phyloP scores from a whole-genome alignment of 768 basidiomycete species.

The Serendipita indica region DNA sequence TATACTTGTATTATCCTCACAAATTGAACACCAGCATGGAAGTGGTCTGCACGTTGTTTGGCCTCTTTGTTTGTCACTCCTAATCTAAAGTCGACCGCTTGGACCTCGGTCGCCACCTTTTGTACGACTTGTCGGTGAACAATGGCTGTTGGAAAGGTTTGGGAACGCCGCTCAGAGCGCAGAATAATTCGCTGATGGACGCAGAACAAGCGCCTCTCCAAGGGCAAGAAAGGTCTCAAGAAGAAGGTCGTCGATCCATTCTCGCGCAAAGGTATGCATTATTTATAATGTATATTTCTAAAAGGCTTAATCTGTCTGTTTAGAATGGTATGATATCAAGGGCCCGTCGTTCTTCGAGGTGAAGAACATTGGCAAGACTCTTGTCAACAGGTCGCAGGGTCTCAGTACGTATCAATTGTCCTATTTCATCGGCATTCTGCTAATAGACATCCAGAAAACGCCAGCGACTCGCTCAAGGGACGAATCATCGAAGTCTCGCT shows the following conservation, averaged over 20 bases:
- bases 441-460: conserved; percentile 57
- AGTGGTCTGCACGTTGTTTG: too few relatives aligned
- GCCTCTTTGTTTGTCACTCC: not conserved
- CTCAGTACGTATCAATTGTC: conserved; percentile 53
- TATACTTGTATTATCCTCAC: too few relatives aligned
- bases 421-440: not conserved
- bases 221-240: conserved; percentile 99
- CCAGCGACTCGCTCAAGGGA: conserved; percentile 95
- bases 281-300: not conserved
- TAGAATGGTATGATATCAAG: conserved; percentile 99
- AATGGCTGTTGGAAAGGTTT: conserved; percentile 88
- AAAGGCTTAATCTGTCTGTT: not conserved
- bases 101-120: not conserved
- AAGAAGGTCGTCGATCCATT: conserved; percentile 99
- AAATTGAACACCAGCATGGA: too few relatives aligned
- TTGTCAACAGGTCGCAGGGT: conserved; percentile 95
- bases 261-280: conserved; percentile 80
- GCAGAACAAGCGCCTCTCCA: conserved; percentile 94
- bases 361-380: conserved; percentile 94
- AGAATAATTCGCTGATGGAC: conserved; percentile 12
- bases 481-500: conserved; percentile 93
- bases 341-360: conserved; percentile 96
- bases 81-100: not conserved
- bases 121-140: conserved; percentile 19
- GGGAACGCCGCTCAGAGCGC: conserved; percentile 12